These are phyloP conservation scores for Yarrowia galli DNA, from an alignment of 1,139 yeast species.

Conservation along the genomic window DNA sequence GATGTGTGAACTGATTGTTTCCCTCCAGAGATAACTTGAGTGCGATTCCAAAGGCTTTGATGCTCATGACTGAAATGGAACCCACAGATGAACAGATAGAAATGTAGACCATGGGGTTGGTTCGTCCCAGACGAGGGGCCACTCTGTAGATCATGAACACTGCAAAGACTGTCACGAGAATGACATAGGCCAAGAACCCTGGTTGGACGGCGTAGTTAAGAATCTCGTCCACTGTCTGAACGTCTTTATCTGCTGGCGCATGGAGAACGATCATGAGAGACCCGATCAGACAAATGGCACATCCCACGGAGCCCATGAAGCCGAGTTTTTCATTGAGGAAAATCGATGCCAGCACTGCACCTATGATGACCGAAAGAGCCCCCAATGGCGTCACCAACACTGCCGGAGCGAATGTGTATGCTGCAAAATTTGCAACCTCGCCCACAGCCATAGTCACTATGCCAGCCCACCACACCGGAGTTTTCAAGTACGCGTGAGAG, in stretches of 20 bases:
- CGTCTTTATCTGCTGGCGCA: slow-evolving; percentile 93
- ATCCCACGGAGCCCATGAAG: slow-evolving; percentile 86
- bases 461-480: slow-evolving; percentile 98
- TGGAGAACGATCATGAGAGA: slow-evolving; percentile 89
- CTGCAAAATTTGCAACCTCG: slow-evolving; percentile 91
- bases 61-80: slow-evolving; percentile 88
- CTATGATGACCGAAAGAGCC: slow-evolving; percentile 87
- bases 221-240: slow-evolving; percentile 87
- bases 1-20: slow-evolving; percentile 84
- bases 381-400: slow-evolving; percentile 91
- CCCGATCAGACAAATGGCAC: slow-evolving; percentile 89
- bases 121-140: slow-evolving; percentile 80
- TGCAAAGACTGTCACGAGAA: slow-evolving; percentile 68
- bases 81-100: slow-evolving; percentile 92
- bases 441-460: slow-evolving; percentile 91
- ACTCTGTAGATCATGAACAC: slow-evolving; percentile 81
- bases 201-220: slow-evolving; percentile 81
- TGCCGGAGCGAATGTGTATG: slow-evolving; percentile 95
- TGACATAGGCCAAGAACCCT: slow-evolving; percentile 73
- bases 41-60: slow-evolving; percentile 93
- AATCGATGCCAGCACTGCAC: slow-evolving; percentile 85
- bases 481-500: slow-evolving; percentile 74
- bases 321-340: slow-evolving; percentile 88
- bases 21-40: slow-evolving; percentile 83
- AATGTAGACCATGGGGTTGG: slow-evolving; percentile 87